Conservation (phyloP, 305 asterid species). For the Fraxinus floribunda region DNA sequence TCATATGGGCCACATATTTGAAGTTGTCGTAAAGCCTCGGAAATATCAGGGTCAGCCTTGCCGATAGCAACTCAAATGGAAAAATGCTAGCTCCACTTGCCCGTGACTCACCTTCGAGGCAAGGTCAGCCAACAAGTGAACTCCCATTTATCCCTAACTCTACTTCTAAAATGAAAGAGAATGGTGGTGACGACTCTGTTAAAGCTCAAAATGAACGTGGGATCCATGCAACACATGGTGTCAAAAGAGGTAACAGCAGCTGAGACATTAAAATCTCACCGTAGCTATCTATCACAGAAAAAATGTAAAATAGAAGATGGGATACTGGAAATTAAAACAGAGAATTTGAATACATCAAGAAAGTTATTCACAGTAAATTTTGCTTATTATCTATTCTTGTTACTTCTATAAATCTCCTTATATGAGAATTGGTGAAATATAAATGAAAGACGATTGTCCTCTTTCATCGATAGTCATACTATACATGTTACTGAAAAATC, state of each 20-base stretch:
- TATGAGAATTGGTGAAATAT: neutral
- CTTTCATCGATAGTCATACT: neutral
- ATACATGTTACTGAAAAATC: neutral
- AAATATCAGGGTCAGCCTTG: no score
- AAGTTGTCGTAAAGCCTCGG: no score
- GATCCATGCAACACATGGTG: neutral
- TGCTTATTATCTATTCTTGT: no score
- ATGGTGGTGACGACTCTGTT: neutral
- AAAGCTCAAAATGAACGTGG: neutral
- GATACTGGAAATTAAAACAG: neutral
- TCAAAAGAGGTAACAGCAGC: constrained; percentile 7
- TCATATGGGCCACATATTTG: no score
- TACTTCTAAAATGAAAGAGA: neutral
- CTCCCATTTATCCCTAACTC: neutral
- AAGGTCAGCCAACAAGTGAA: neutral
- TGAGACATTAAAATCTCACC: neutral
- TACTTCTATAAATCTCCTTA: neutral
- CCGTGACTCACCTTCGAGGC: neutral
- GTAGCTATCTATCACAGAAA: no score
- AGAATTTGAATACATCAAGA: neutral
- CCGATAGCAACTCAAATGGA: neutral
- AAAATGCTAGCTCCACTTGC: neutral
- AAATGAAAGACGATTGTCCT: neutral
- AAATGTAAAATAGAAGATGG: no score
- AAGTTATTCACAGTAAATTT: no score